Percentiles rank a stretch among this genome's conserved stretches.
phyloP scores from a whole-genome alignment of 2,329 filamentous ascomycete genomes.

The Lachnellula willkommii region DNA sequence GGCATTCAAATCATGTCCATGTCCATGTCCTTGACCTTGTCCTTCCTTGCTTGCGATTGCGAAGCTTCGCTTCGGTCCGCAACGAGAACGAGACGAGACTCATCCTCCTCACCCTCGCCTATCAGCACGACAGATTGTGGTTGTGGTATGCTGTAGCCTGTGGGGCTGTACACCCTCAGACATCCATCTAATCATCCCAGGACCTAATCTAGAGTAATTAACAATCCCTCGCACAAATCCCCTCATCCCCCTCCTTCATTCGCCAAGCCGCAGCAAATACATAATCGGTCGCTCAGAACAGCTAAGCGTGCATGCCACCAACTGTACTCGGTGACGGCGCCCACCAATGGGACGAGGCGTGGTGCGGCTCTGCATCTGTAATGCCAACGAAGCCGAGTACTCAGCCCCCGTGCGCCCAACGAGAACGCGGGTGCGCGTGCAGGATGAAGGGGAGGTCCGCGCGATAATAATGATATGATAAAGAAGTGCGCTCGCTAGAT shows the following conservation, averaged over 20 bases:
- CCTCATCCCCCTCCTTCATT: background rate
- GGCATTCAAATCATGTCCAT: too few species aligned
- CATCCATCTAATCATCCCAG: background rate
- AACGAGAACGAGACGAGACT: too few species aligned
- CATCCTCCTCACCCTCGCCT: too few species aligned
- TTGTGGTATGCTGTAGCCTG: too few species aligned
- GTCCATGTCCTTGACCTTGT: too few species aligned
- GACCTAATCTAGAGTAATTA: background rate
- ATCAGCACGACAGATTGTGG: too few species aligned
- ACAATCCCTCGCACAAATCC: background rate
- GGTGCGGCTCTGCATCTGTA: background rate
- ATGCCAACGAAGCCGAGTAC: background rate
- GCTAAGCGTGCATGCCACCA: background rate
- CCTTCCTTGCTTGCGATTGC: too few species aligned
- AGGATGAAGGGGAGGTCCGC: too few species aligned
- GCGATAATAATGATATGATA: too few species aligned
- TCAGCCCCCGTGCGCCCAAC: background rate
- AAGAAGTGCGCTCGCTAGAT: background rate
- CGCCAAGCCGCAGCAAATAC: background rate
- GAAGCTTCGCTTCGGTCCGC: too few species aligned
- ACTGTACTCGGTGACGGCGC: background rate
- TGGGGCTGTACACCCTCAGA: background rate
- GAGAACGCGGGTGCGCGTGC: too few species aligned
- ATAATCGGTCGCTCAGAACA: background rate
- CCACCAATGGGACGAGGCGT: background rate